Evolutionary conservation across 1,284 basidiomycete species (phyloP).

Genomic region (Cutaneotrichosporon cutaneum): DNA sequence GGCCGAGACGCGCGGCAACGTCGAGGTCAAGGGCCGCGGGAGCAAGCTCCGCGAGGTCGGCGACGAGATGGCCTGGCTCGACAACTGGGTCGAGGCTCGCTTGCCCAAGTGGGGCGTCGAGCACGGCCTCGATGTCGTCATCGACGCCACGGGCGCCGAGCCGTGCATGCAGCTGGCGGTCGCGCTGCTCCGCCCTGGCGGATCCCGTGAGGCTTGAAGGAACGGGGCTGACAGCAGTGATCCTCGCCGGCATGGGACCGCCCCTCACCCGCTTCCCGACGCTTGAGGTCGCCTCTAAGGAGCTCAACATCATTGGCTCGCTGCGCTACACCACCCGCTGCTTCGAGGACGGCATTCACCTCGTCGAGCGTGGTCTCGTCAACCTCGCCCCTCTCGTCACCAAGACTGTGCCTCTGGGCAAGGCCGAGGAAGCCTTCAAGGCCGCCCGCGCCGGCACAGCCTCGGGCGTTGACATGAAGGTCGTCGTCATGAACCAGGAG

Average conservation of each 20-base stretch:
- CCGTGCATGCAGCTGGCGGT: constrained; percentile 61
- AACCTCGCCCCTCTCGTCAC: constrained; percentile 57
- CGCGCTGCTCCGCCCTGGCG: constrained; percentile 62
- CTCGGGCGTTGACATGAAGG: constrained; percentile 27
- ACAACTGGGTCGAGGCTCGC: constrained; percentile 31
- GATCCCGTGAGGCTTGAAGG: constrained; percentile 25
- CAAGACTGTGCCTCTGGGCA: constrained; percentile 57
- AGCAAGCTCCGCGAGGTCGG: constrained; percentile 59
- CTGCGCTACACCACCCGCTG: constrained; percentile 37
- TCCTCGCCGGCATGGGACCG: constrained; percentile 33
- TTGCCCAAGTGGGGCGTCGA: constrained; percentile 50
- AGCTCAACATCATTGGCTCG: constrained; percentile 63
- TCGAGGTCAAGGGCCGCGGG: constrained; percentile 25
- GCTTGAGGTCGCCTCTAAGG: constrained; percentile 57
- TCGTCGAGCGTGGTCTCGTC: constrained; percentile 56
- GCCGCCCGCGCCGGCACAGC: constrained; percentile 52
- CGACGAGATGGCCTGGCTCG: constrained; percentile 55
- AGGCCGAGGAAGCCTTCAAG: constrained; percentile 55
- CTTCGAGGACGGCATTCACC: constrained; percentile 55
- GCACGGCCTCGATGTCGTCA: constrained; percentile 58
- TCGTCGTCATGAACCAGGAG: constrained; percentile 38
- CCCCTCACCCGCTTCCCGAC: constrained; percentile 31
- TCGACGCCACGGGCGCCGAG: constrained; percentile 61
- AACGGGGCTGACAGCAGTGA: constrained; percentile 17
- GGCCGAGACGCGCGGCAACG: background rate